A percentile compares a stretch with the other conserved stretches of the same genome.
phyloP scores from a whole-genome alignment of 192 early-diverging fungal genomes.

The Tieghemiomyces parasiticus region DNA sequence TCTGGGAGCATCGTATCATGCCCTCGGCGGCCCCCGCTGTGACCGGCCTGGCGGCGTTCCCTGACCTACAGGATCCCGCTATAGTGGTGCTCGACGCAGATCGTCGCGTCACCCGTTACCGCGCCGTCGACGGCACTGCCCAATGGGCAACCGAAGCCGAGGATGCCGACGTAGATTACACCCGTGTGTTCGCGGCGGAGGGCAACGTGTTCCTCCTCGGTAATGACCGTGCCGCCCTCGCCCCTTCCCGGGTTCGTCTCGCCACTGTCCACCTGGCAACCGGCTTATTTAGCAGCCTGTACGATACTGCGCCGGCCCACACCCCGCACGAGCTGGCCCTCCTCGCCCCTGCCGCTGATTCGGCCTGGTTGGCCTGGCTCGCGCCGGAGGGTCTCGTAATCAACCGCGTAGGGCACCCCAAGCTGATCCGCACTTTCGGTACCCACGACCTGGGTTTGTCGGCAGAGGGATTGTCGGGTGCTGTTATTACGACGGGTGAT shows the following conservation, averaged over 20 bases:
- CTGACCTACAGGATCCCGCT: too few relatives aligned
- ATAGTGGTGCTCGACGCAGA: not conserved
- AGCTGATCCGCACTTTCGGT: not conserved
- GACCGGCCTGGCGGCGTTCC: not conserved
- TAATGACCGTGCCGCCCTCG: not conserved
- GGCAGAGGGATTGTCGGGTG: too few relatives aligned
- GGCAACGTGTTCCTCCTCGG: not conserved
- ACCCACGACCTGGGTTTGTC: not conserved
- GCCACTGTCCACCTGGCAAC: not conserved
- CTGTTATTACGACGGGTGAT: too few relatives aligned
- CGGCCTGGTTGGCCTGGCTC: not conserved
- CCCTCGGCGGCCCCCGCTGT: not conserved
- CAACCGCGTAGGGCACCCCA: not conserved
- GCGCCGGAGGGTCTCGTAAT: not conserved
- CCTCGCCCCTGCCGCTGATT: not conserved
- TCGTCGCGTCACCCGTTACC: not conserved
- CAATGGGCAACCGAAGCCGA: not conserved
- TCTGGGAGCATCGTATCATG: not conserved
- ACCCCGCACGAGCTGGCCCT: not conserved
- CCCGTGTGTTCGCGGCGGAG: not conserved
- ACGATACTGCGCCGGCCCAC: not conserved
- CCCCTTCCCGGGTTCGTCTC: not conserved
- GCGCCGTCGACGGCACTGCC: not conserved
- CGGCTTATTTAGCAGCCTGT: not conserved
- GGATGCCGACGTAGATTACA: not conserved